phyloP scores from a whole-genome alignment of 2,329 filamentous ascomycete species.

The Alternaria brassicae region DNA sequence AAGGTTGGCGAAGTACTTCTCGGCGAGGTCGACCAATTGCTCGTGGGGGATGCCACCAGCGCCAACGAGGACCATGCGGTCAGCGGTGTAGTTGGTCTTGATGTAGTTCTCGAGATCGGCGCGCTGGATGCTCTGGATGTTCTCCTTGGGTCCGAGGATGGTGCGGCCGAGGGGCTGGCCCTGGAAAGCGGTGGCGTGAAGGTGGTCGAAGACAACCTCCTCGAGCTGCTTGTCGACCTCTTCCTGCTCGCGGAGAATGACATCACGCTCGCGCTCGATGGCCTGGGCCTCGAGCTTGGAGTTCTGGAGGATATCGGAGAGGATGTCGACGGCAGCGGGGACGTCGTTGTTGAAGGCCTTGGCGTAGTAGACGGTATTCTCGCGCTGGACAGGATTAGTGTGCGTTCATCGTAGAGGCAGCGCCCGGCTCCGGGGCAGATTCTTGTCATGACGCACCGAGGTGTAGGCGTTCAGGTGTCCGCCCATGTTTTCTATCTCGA shows the following conservation, averaged over 20 bases:
- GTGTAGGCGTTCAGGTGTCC: conserved; percentile 99
- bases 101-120: conserved; percentile 94
- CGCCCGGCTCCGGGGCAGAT: no score
- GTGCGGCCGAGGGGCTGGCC: conserved; percentile 95
- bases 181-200: conserved; percentile 98
- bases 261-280: conserved; percentile 97
- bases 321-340: conserved; percentile 94
- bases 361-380: conserved; percentile 99
- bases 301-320: conserved; percentile 99
- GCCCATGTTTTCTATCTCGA: conserved; percentile 99
- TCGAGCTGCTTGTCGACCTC: conserved; percentile 99
- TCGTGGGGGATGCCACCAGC: conserved; percentile 93
- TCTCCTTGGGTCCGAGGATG: conserved; percentile 96
- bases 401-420: no score
- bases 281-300: conserved; percentile 93
- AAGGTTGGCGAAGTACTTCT: conserved; percentile 89
- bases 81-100: conserved; percentile 99
- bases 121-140: conserved; percentile 94
- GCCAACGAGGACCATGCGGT: conserved; percentile 98
- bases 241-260: conserved; percentile 97
- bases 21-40: conserved; percentile 91
- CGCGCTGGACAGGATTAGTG: no score
- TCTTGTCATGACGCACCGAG: conserved; percentile 74
- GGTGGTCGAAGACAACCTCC: conserved; percentile 98
- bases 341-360: conserved; percentile 99